phyloP scores from a whole-genome alignment of 805 yeast species.

The Candida fluviatilis region DNA sequence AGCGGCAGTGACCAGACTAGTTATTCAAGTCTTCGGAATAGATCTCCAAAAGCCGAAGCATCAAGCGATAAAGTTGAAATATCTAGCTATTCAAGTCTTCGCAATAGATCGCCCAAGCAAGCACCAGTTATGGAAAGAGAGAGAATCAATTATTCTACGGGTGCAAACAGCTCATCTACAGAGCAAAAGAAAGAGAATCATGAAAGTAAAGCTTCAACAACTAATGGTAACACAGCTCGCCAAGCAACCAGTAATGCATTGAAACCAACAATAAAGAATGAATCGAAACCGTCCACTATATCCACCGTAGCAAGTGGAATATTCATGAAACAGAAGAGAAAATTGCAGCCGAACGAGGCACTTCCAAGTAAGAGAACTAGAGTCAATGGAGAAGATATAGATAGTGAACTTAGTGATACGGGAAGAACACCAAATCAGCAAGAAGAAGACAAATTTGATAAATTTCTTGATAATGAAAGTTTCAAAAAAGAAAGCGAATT shows the following conservation, averaged over 20 bases:
- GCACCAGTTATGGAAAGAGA: not conserved
- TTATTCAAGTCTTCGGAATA: constrained; percentile 4
- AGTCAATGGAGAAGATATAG: constrained; percentile 7
- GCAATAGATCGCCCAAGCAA: constrained; percentile 2
- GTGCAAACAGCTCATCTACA: no score
- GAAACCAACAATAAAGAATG: not conserved
- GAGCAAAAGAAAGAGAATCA: not conserved
- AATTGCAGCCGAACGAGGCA: not conserved
- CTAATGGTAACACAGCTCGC: not conserved
- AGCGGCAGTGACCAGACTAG: not conserved
- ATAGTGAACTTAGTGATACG: constrained; percentile 23
- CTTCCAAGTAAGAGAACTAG: constrained; percentile 4
- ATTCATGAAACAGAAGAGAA: constrained; percentile 9
- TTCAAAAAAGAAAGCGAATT: constrained; percentile 6
- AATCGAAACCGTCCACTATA: not conserved
- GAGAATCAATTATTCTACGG: not conserved
- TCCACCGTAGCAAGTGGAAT: constrained; percentile 6
- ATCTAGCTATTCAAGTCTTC: constrained; percentile 1
- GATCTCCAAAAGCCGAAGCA: constrained; percentile 7
- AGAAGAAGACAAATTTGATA: constrained; percentile 6
- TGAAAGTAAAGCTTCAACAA: not conserved
- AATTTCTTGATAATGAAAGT: constrained; percentile 8
- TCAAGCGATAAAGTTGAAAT: not conserved
- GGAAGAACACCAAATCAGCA: constrained; percentile 13
- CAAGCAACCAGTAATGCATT: not conserved